Conservation (phyloP, 805 yeast species). For the Yarrowia sp. region DNA sequence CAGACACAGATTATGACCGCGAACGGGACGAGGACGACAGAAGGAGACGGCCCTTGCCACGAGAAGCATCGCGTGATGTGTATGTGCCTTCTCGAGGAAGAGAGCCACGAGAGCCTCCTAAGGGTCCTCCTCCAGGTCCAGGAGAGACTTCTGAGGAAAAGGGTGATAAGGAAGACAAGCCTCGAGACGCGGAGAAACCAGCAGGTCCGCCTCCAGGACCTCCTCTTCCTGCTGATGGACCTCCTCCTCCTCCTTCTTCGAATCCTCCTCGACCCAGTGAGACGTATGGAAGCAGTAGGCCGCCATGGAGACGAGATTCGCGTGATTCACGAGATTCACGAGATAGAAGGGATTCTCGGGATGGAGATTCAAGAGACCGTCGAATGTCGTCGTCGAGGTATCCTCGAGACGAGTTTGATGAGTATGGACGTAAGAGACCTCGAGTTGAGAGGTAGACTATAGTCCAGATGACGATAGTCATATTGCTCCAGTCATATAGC, state of each 20-base stretch:
- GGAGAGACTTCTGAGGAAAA: neutral
- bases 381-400: neutral
- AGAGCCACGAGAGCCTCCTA: neutral
- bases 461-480: neutral
- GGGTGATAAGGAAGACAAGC: neutral
- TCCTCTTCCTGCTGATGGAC: constrained; percentile 14
- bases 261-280: constrained; percentile 8
- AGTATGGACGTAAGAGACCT: neutral
- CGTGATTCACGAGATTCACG: neutral
- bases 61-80: neutral
- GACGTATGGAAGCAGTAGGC: constrained; percentile 8
- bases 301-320: neutral
- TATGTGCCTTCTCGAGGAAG: neutral
- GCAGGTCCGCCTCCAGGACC: neutral
- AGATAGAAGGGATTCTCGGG: neutral
- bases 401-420: neutral
- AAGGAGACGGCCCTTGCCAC: neutral
- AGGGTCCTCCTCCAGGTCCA: neutral
- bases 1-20: constrained; percentile 13
- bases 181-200: neutral
- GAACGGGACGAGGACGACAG: constrained; percentile 6
- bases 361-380: neutral
- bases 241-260: constrained; percentile 17
- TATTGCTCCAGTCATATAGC: no score
- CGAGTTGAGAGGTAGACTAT: neutral